Evolutionary conservation across 176 grass and related monocot genomes (phyloP).

Genomic region (Oryza rufipogon): DNA sequence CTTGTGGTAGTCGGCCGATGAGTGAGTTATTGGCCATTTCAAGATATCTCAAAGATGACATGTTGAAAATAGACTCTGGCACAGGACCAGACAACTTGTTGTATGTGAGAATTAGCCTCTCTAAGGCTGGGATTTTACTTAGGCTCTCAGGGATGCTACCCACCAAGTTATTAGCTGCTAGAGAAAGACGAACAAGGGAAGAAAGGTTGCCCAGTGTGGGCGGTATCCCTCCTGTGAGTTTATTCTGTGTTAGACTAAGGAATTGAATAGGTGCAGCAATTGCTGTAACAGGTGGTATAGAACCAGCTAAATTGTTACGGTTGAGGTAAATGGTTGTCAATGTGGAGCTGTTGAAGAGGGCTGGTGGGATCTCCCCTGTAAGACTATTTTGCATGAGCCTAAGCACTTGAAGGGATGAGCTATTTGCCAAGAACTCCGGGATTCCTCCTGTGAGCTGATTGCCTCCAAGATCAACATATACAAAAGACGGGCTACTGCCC

Average conservation of each 20-base stretch:
- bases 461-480: conserved; percentile 17
- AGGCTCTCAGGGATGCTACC: conserved; percentile 58
- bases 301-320: conserved; percentile 40
- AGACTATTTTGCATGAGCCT: conserved; percentile 50
- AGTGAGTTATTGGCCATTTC: conserved; percentile 47
- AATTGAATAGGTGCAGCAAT: conserved; percentile 12
- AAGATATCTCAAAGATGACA: conserved; percentile 40
- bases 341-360: background rate
- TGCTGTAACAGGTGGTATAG: conserved; percentile 3
- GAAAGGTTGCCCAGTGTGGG: conserved; percentile 47
- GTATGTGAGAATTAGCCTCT: conserved; percentile 32
- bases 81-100: background rate
- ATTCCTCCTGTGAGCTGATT: conserved; percentile 53
- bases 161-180: conserved; percentile 42
- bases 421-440: background rate
- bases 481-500: conserved; percentile 48
- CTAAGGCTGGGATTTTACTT: conserved; percentile 15
- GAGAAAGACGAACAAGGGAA: conserved; percentile 34
- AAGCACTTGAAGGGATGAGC: conserved; percentile 39
- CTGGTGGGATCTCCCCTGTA: conserved; percentile 37
- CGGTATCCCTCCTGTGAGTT: conserved; percentile 48
- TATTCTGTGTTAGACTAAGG: conserved; percentile 38
- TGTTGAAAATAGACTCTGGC: conserved; percentile 44
- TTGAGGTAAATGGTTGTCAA: conserved; percentile 38
- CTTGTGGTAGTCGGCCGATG: conserved; percentile 33